Conservation (phyloP, 768 basidiomycete genomes). For the Agaricus blazei region DNA sequence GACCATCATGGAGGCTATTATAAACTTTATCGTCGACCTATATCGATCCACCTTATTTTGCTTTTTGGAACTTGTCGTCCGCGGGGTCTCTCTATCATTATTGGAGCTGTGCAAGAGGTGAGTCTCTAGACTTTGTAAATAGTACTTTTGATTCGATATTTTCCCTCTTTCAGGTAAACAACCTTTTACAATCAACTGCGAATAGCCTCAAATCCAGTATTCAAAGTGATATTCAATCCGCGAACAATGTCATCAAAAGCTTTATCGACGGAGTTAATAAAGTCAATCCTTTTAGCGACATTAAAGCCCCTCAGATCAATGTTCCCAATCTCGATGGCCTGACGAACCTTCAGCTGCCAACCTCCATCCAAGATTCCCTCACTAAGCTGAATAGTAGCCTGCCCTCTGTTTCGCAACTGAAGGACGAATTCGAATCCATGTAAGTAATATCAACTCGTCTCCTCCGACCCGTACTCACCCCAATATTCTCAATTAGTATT, state of each 20-base stretch:
- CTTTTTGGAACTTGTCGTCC: slow-evolving; percentile 85
- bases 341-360: slow-evolving; percentile 75
- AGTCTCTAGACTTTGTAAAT: slow-evolving; percentile 17
- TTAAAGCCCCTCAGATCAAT: slow-evolving; percentile 64
- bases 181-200: slow-evolving; percentile 57
- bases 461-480: background rate
- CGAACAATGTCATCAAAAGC: slow-evolving; percentile 63
- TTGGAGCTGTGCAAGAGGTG: slow-evolving; percentile 81
- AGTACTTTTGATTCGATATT: background rate
- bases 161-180: slow-evolving; percentile 52
- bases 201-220: slow-evolving; percentile 61
- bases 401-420: slow-evolving; percentile 73
- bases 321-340: slow-evolving; percentile 73
- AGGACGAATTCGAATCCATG: slow-evolving; percentile 62
- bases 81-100: slow-evolving; percentile 77
- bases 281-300: slow-evolving; percentile 66
- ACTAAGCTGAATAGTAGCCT: slow-evolving; percentile 75
- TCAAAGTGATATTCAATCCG: slow-evolving; percentile 59
- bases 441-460: slow-evolving; percentile 30
- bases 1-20: slow-evolving; percentile 80
- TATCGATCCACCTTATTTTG: slow-evolving; percentile 94
- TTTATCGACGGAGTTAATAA: slow-evolving; percentile 70
- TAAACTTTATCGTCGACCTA: slow-evolving; percentile 88
- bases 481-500: slow-evolving; percentile 40
- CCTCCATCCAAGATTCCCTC: slow-evolving; percentile 68